Evolutionary conservation across 441 rosid species (phyloP), one percentile per base, ranked within the genome.

Genomic region (Eruca vesicaria): DNA sequence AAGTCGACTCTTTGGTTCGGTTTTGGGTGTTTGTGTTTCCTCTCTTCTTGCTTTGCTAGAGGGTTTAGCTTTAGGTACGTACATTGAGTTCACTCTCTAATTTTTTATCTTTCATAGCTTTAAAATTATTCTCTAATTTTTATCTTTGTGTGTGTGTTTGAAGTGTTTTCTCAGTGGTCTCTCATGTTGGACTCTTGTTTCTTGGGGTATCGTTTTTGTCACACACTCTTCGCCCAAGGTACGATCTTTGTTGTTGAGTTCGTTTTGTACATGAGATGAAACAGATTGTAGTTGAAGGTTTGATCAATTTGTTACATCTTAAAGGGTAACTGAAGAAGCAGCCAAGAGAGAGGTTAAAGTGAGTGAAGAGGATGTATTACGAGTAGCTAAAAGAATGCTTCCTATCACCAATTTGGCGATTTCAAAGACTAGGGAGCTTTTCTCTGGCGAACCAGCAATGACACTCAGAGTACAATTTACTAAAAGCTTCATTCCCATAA

Each of bases 361-460:
- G 73, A 91, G 77, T 55, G 98, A 95, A 76, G 93, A 86, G 21
- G 90, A 90, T 77, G 79, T 95, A 12, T 70, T 88, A 78, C 66
- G 88, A 69, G 41, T 87, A 14, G 89, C 91, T 28, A 89, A 87
- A 79, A 66, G 86, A 38, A 72, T 91, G 56, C 98, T 93, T 79
- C 99, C 97, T 20, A 81, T 87, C 16, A 77, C 87, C 29, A 95
- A 95, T 79, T 86, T 95, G 65, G 93, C 83, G 9, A 90, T 91
- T 78, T 89, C 84, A 12, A 89, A 82, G 84, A 84, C 73, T 4
- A 84, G 83, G 55, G 82, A 84, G 81, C 87, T 93, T 63, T 95
- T 95, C 90, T 95, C 99, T 4, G 99, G 99, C 48, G 99, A 95
- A 75, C 98, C 98, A 63, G 85, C 90, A 28, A 92, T 79, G 91